A percentile compares a stretch with the other conserved stretches of the same genome.
These are phyloP conservation scores for Pythium brassicae DNA, from an alignment of 352 stramenopile species.

Conservation along the genomic window DNA sequence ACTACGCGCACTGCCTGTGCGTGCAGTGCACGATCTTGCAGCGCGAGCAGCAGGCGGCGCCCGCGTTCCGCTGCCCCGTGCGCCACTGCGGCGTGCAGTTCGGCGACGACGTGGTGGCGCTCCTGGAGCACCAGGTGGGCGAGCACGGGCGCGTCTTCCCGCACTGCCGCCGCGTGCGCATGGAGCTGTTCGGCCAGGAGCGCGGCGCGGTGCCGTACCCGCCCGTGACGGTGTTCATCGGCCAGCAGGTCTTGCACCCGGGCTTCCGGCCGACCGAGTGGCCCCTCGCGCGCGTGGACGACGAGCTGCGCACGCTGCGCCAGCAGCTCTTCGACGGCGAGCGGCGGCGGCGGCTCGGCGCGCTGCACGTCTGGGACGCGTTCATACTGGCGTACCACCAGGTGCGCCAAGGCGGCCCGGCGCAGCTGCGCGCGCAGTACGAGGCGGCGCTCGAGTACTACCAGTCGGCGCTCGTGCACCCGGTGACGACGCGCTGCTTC, in stretches of 20 bases:
- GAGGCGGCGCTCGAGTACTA: constrained; percentile 54
- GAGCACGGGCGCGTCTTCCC: constrained; percentile 40
- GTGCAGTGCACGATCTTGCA: constrained; percentile 9
- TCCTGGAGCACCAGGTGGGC: constrained; percentile 59
- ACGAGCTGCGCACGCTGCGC: constrained; percentile 29
- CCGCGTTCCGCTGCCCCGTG: constrained; percentile 10
- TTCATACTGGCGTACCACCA: constrained; percentile 41
- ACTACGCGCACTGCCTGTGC: constrained; percentile 13
- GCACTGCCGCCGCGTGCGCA: constrained; percentile 28
- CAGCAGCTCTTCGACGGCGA: constrained; percentile 13
- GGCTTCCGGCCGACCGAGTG: constrained; percentile 31
- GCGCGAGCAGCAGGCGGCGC: background rate
- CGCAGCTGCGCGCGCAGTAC: constrained; percentile 47
- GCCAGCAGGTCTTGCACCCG: constrained; percentile 32
- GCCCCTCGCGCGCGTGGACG: constrained; percentile 38
- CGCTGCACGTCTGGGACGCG: constrained; percentile 14
- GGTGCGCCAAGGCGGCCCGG: constrained; percentile 28
- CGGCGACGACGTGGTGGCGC: constrained; percentile 27
- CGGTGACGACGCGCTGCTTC: constrained; percentile 17
- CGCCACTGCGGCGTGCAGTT: constrained; percentile 26
- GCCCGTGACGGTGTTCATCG: constrained; percentile 53
- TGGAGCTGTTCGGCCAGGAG: constrained; percentile 33
- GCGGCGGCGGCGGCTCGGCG: constrained; percentile 9
- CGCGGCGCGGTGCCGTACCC: constrained; percentile 23
- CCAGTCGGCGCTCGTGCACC: constrained; percentile 43